Percentiles rank a stretch among this genome's conserved stretches.
Evolutionary conservation across 1,284 basidiomycete species (phyloP).

Genomic region (Moesziomyces globuligerus): DNA sequence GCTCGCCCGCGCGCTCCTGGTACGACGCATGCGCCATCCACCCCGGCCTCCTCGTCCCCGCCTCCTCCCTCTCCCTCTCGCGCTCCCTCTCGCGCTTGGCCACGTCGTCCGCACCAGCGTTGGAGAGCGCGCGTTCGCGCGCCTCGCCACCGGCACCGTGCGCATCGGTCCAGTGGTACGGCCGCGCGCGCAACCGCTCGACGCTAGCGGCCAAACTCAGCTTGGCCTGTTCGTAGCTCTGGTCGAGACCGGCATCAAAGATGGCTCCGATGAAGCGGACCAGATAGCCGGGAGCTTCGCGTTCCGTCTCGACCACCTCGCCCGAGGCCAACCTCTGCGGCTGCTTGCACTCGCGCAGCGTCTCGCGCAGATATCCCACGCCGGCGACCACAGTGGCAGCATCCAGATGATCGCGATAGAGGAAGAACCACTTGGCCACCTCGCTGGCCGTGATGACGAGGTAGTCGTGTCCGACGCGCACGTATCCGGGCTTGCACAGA

Average conservation of each 20-base stretch:
- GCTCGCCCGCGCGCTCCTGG: slow-evolving; percentile 11
- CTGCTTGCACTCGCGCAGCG: slow-evolving; percentile 29
- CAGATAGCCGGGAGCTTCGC: slow-evolving; percentile 47
- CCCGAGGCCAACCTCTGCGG: slow-evolving; percentile 37
- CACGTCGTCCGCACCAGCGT: slow-evolving; percentile 5
- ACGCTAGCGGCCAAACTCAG: slow-evolving; percentile 3
- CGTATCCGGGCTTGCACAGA: slow-evolving; percentile 40
- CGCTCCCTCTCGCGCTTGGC: too few species aligned
- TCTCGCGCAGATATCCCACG: slow-evolving; percentile 26
- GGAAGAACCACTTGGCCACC: slow-evolving; percentile 42
- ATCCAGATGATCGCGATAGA: slow-evolving; percentile 41
- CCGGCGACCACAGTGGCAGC: slow-evolving; percentile 19
- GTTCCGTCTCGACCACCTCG: slow-evolving; percentile 41
- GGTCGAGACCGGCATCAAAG: slow-evolving; percentile 35
- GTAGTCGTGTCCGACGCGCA: slow-evolving; percentile 46
- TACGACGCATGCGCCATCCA: slow-evolving; percentile 2
- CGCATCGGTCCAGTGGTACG: slow-evolving; percentile 3
- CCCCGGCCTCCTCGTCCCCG: slow-evolving; percentile 2
- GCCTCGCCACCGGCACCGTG: too few species aligned
- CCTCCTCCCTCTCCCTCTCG: too few species aligned
- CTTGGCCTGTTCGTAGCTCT: slow-evolving; percentile 33
- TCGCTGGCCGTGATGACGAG: slow-evolving; percentile 44
- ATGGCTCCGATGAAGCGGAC: slow-evolving; percentile 35
- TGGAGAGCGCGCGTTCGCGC: slow-evolving; percentile 6
- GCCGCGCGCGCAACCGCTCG: slow-evolving; percentile 4